Conservation (phyloP, 129 eudicot species). For the Arctium minus region DNA sequence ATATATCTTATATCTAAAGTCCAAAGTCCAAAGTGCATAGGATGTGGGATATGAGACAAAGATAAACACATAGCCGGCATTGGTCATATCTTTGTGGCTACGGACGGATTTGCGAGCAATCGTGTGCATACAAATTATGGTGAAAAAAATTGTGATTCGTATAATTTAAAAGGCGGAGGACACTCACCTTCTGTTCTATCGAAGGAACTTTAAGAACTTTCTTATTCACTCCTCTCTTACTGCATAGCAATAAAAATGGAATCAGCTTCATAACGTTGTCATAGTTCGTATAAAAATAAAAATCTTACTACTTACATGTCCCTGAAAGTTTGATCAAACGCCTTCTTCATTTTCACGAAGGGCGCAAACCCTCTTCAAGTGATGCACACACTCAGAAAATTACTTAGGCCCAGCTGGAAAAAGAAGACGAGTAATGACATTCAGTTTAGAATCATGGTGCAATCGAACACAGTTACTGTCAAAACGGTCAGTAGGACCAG, state of each 20-base stretch:
- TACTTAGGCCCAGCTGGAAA: constrained; percentile 25
- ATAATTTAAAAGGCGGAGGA: neutral
- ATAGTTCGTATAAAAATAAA: neutral
- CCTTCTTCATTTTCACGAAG: constrained; percentile 79
- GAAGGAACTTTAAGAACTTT: constrained; percentile 98
- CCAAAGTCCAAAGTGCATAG: neutral
- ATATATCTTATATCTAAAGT: neutral
- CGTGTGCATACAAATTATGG: neutral
- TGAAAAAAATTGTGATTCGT: neutral
- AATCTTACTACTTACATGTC: constrained; percentile 62
- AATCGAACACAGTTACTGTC: neutral
- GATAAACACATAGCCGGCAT: neutral
- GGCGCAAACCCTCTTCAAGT: constrained; percentile 22
- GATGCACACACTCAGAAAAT: constrained; percentile 6
- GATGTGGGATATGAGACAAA: neutral
- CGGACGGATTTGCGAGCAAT: neutral
- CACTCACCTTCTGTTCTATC: constrained; percentile 79
- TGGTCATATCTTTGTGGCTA: neutral
- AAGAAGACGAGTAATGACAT: neutral
- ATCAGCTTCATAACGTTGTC: constrained; percentile 9
- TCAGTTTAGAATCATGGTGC: neutral
- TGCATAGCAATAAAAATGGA: constrained; percentile 23
- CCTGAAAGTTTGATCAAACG: constrained; percentile 70
- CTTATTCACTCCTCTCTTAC: constrained; percentile 95
- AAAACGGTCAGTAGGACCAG: too few relatives aligned